Conservation (phyloP, 2,329 filamentous ascomycete genomes). For the Geoglossum cookeanum region DNA sequence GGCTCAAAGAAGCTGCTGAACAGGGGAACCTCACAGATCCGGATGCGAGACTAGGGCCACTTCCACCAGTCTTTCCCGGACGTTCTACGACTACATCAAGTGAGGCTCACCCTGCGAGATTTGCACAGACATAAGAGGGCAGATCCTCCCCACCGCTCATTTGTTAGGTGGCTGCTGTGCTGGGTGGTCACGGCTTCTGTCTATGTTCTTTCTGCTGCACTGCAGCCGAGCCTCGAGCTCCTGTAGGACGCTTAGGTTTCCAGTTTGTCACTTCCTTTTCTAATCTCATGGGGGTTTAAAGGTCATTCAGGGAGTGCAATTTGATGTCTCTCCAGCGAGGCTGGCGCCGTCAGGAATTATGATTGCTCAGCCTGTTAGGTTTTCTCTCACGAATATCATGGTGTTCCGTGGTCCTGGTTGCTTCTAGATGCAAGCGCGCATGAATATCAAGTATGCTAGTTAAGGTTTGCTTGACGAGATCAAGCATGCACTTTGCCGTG, state of each 20-base stretch:
- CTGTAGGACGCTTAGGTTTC: not conserved
- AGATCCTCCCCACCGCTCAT: not conserved
- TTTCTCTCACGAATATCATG: not conserved
- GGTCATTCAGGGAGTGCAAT: not conserved
- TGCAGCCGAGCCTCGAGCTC: not conserved
- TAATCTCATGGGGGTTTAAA: not conserved
- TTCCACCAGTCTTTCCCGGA: not conserved
- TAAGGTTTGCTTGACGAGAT: not conserved
- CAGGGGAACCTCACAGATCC: constrained; percentile 23
- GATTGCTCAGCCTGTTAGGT: not conserved
- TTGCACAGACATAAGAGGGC: not conserved
- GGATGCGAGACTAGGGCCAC: not conserved
- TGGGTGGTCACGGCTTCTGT: not conserved
- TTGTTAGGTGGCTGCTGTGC: not conserved
- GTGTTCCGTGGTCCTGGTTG: not conserved
- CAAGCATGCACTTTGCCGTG: not conserved
- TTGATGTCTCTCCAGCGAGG: not conserved
- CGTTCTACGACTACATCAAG: not conserved
- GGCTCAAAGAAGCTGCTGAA: constrained; percentile 51
- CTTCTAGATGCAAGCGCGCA: not conserved
- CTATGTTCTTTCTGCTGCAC: not conserved
- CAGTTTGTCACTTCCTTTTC: not conserved
- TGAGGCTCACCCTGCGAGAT: not conserved
- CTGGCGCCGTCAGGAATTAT: not conserved
- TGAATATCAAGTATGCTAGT: not conserved